Conservation (phyloP, 805 yeast species). For the Komagataella mondaviorum region DNA sequence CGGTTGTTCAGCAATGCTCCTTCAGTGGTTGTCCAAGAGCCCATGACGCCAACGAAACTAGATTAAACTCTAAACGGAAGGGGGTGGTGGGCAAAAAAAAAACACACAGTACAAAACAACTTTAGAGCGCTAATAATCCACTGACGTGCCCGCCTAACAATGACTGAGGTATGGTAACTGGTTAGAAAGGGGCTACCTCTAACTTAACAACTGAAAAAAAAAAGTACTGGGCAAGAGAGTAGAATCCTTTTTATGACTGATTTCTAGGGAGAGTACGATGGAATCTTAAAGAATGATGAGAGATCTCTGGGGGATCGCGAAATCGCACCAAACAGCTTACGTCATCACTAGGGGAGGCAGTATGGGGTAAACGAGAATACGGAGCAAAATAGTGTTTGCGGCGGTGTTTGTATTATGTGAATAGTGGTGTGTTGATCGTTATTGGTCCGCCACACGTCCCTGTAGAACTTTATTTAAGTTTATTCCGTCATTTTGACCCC, state of each 20-base stretch:
- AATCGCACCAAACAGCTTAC: not conserved
- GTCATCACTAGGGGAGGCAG: not conserved
- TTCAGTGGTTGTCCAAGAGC: slow-evolving; percentile 1
- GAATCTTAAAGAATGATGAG: not conserved
- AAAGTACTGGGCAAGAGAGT: not conserved
- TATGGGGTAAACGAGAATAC: not conserved
- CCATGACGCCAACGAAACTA: not conserved
- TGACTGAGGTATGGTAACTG: not conserved
- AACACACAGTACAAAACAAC: not conserved
- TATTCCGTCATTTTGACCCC: not conserved
- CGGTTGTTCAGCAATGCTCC: slow-evolving; percentile 41
- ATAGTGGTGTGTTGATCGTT: not conserved
- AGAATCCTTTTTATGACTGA: not conserved
- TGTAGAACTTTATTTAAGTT: not conserved
- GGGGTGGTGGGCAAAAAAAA: not conserved
- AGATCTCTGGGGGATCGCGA: not conserved
- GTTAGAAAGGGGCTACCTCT: not conserved
- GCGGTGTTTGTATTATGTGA: not conserved
- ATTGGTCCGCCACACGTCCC: not conserved
- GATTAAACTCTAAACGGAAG: not conserved
- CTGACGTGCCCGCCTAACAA: not conserved
- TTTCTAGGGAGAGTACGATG: not conserved
- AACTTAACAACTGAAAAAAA: no score
- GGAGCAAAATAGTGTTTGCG: not conserved
- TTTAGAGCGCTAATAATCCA: not conserved